A percentile compares a stretch with the other conserved stretches of the same genome.
Evolutionary conservation across 208 protist species (phyloP).

Genomic region (Leptomonas seymouri): DNA sequence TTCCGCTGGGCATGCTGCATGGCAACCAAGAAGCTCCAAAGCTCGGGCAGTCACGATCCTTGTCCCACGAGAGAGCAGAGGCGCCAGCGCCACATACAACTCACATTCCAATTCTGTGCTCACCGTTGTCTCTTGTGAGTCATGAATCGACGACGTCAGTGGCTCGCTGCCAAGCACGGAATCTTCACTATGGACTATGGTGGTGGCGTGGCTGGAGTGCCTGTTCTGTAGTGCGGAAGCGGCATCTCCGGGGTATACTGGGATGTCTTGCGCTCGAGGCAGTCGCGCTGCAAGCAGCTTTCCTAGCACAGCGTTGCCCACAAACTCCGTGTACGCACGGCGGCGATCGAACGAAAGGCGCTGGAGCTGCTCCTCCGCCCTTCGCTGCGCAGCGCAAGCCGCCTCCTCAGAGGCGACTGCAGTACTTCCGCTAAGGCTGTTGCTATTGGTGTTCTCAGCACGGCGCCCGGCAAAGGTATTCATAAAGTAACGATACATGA

Average conservation of each 20-base stretch:
- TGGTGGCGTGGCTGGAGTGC: neutral
- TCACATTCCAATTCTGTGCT: slow-evolving; percentile 4
- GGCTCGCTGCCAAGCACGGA: neutral
- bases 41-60: slow-evolving; percentile 16
- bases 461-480: neutral
- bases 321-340: slow-evolving; percentile 14
- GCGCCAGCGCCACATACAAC: slow-evolving; percentile 11
- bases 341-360: slow-evolving; percentile 18
- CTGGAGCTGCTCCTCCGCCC: slow-evolving; percentile 11
- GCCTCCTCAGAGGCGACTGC: slow-evolving; percentile 4
- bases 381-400: slow-evolving; percentile 5
- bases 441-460: neutral
- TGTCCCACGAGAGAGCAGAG: slow-evolving; percentile 17
- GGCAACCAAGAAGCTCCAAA: slow-evolving; percentile 8
- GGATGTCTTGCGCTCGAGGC: slow-evolving; percentile 6
- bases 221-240: neutral
- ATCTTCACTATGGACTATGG: neutral
- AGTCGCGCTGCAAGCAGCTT: slow-evolving; percentile 7
- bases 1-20: neutral
- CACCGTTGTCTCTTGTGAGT: neutral
- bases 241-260: too few relatives aligned
- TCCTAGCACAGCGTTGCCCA: slow-evolving; percentile 11
- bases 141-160: slow-evolving; percentile 12
- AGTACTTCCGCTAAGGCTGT: neutral
- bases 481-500: slow-evolving; percentile 23